phyloP scores from a whole-genome alignment of 805 yeast genomes.

The Zygosaccharomyces pseudorouxii region DNA sequence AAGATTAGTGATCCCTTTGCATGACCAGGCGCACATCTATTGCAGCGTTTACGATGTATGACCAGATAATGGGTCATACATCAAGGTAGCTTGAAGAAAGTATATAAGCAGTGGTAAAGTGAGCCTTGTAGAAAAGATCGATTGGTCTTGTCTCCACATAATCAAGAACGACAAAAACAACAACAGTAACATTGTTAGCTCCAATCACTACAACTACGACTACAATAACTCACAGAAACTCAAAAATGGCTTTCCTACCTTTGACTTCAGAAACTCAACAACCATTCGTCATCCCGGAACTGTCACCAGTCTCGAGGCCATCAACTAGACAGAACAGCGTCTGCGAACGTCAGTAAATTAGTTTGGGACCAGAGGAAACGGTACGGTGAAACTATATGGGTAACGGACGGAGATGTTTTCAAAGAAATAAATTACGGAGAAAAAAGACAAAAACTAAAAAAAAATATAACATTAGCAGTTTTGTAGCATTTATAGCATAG shows the following conservation, averaged over 20 bases:
- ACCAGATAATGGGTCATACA: background rate
- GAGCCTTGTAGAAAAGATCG: background rate
- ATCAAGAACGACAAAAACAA: background rate
- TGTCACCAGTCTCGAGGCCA: constrained; percentile 50
- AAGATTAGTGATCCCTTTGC: constrained; percentile 1
- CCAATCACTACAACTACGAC: constrained; percentile 1
- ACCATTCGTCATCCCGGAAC: constrained; percentile 62
- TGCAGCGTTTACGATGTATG: background rate
- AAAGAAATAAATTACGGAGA: too few relatives aligned
- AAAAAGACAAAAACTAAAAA: too few relatives aligned
- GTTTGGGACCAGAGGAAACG: background rate
- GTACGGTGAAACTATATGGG: background rate
- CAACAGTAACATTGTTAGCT: too few relatives aligned
- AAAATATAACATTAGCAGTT: too few relatives aligned
- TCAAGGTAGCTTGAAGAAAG: background rate
- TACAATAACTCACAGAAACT: constrained; percentile 12
- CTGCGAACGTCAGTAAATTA: background rate
- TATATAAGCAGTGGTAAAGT: background rate
- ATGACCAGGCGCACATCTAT: background rate
- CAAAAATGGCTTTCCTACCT: constrained; percentile 42
- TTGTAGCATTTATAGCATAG: background rate
- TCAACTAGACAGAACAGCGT: constrained; percentile 32
- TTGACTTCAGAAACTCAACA: constrained; percentile 52
- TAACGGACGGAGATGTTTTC: background rate
- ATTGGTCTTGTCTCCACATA: background rate